Percentiles rank a stretch among this genome's conserved stretches.
These are phyloP conservation scores for Borovskyia barvae DNA, from an alignment of 208 protist genomes.

Conservation along the genomic window DNA sequence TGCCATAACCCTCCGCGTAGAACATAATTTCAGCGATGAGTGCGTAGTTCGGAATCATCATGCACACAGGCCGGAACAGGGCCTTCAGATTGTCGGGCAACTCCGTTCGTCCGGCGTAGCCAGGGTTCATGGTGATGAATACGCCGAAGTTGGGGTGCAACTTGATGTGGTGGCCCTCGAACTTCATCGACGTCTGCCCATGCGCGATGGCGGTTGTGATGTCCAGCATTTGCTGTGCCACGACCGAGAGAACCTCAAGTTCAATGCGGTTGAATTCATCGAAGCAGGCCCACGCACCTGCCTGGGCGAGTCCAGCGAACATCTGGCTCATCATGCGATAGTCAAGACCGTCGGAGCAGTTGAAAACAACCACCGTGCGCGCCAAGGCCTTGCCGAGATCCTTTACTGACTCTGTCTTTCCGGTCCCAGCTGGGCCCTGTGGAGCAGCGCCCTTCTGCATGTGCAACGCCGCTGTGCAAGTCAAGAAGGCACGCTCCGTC, in stretches of 20 bases:
- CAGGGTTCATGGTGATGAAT: conserved; percentile 98
- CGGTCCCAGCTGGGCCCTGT: conserved; percentile 95
- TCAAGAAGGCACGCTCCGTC: conserved; percentile 94
- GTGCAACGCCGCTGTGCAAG: conserved; percentile 90
- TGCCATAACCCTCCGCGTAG: conserved; percentile 95
- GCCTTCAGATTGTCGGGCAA: conserved; percentile 97
- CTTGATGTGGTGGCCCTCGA: conserved; percentile 92
- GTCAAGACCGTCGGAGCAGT: conserved; percentile 95
- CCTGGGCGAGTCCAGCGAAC: conserved; percentile 94
- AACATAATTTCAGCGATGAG: conserved; percentile 97
- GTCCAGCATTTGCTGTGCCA: conserved; percentile 95
- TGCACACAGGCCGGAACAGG: conserved; percentile 95
- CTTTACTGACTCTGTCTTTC: conserved; percentile 97
- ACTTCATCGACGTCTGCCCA: conserved; percentile 71
- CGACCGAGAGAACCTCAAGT: conserved; percentile 97
- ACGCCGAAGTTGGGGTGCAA: conserved; percentile 93
- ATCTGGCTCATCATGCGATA: conserved; percentile 95
- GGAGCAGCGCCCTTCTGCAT: conserved; percentile 92
- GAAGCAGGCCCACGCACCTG: conserved; percentile 98
- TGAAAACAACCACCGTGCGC: conserved; percentile 93
- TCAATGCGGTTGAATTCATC: conserved; percentile 99
- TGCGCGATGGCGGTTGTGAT: conserved; percentile 91
- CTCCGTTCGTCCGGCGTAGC: conserved; percentile 96
- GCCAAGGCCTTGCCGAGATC: conserved; percentile 91
- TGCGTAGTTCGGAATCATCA: conserved; percentile 97